Conservation (phyloP, 306 rosid genomes). For the Cyamopsis tetragonoloba region DNA sequence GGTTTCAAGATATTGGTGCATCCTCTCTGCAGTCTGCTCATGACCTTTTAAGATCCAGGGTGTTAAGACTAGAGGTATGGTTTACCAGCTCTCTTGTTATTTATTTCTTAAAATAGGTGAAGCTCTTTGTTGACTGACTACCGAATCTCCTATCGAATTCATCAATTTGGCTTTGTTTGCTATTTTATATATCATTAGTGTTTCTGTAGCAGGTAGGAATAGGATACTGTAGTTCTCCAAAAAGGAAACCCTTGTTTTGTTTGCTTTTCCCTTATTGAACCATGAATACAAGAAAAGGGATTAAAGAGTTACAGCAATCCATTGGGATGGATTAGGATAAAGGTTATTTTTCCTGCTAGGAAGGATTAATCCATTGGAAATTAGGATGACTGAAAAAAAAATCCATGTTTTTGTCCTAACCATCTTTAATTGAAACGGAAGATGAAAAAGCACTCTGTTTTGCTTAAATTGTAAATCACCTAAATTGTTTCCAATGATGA, state of each 20-base stretch:
- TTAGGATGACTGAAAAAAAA: neutral
- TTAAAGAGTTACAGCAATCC: neutral
- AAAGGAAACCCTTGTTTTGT: neutral
- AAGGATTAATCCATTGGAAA: neutral
- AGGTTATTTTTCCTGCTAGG: neutral
- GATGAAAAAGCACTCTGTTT: neutral
- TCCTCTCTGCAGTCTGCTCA: conserved; percentile 79
- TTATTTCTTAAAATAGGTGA: neutral
- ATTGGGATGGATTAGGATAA: neutral
- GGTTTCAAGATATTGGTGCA: conserved; percentile 98
- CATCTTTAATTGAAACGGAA: neutral
- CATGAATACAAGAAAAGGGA: neutral
- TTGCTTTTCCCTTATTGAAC: neutral
- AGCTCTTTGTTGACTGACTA: neutral
- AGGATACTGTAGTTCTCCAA: neutral
- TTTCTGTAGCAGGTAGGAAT: too few relatives aligned
- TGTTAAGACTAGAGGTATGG: conserved; percentile 83
- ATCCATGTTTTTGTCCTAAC: neutral
- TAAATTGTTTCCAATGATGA: neutral
- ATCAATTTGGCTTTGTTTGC: neutral
- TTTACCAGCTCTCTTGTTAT: neutral
- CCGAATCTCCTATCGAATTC: neutral
- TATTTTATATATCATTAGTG: too few relatives aligned
- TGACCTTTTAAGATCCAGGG: conserved; percentile 67
- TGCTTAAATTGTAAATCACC: neutral